Conservation (phyloP, 2,329 filamentous ascomycete genomes). For the Whalleya microplaca region DNA sequence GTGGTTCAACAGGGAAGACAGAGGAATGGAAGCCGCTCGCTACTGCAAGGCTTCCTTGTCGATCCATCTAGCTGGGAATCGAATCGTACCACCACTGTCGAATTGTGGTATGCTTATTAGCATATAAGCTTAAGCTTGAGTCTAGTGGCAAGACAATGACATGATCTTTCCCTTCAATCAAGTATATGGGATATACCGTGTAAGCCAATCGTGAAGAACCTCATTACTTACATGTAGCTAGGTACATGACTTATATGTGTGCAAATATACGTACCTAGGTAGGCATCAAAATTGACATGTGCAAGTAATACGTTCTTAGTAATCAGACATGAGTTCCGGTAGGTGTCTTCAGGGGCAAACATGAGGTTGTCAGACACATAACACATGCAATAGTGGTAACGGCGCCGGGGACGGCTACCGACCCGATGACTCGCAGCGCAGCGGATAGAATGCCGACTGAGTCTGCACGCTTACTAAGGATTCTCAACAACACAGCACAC, state of each 20-base stretch:
- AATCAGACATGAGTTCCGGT: too few relatives aligned
- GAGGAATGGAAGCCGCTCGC: slow-evolving; percentile 11
- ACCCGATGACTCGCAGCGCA: neutral
- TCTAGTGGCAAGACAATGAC: neutral
- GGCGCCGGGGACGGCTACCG: neutral
- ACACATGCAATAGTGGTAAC: neutral
- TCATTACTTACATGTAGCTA: too few relatives aligned
- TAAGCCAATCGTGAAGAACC: too few relatives aligned
- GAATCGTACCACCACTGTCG: neutral
- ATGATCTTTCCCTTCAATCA: neutral
- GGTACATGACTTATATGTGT: too few relatives aligned
- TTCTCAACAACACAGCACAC: neutral
- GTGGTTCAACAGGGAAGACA: slow-evolving; percentile 10
- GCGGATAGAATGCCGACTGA: neutral
- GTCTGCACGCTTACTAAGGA: neutral
- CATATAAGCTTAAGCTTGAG: neutral
- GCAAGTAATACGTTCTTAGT: too few relatives aligned
- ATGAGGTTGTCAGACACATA: too few relatives aligned
- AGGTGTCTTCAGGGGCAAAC: too few relatives aligned
- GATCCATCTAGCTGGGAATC: slow-evolving; percentile 21
- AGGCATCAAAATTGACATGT: too few relatives aligned
- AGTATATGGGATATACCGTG: neutral
- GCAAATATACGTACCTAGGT: too few relatives aligned
- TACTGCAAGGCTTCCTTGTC: slow-evolving; percentile 16
- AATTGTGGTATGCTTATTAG: neutral